Evolutionary conservation across 2,329 filamentous ascomycete species (phyloP), one percentile per base, ranked within the genome.

Genomic region (Cryphonectria carpinicola): DNA sequence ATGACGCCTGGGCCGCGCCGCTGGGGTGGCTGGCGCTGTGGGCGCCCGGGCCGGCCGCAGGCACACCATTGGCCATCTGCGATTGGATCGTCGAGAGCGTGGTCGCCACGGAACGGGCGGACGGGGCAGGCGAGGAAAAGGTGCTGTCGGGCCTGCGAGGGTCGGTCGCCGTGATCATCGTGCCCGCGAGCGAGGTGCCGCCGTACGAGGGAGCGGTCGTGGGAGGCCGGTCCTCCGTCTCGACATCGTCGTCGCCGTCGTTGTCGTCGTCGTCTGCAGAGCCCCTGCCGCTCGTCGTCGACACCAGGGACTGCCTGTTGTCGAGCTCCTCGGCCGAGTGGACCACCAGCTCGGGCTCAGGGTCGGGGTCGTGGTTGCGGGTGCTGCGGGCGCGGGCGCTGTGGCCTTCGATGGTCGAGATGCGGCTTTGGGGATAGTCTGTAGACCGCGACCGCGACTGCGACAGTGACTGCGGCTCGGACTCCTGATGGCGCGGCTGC

Each of bases 71-170:
- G 5, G 89, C 88, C 4, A 89, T 88, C 73, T 89, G 85, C 1
- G 93, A 95, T 77, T 95, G 93, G 71, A 97, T 94, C 0, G 93
- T 97, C 0, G 93, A 96, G 69, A 97, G 84, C 1, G 93, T 96
- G 0, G 93, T 96, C 1, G 93, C 93, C 68, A 97, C 84, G 2
- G 93, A 95, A 72, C 90, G 91, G 64, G 94, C 89, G 10, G 93
- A 95, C 37, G 93, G 93, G 46, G 93, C 92, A 1, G 93, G 93
- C 17, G 93, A 95, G 25, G 92, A 95, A 79, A 95, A 95, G 52
- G 92, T 94, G 83, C 89, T 91, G 80, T 90, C 88, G 68, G 85
- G 93, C 75, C 92, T 89, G 70, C 90, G 87, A 65, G 87, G 88
- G 5, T 92, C 90, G 39, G 88, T 90, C 2, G 87, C 83, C 8